phyloP scores from a whole-genome alignment of 1,139 yeast genomes.

The Pichia kudriavzevii region DNA sequence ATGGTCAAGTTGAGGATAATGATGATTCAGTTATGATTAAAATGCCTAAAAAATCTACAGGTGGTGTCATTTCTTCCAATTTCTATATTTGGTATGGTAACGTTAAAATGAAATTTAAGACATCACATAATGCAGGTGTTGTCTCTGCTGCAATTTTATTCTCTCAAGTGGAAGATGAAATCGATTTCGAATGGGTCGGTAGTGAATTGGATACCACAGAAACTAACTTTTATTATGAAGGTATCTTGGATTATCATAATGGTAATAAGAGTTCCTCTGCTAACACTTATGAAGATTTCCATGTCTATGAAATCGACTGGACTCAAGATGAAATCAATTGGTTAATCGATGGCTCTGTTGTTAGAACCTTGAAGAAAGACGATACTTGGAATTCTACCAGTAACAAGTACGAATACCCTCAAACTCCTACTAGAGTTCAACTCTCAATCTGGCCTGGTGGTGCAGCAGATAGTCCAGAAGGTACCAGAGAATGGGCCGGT shows the following conservation, averaged over 20 bases:
- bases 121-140: constrained; percentile 75
- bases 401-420: constrained; percentile 63
- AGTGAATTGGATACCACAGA: constrained; percentile 57
- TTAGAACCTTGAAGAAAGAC: constrained; percentile 57
- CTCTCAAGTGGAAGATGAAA: constrained; percentile 77
- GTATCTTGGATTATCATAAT: constrained; percentile 61
- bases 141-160: constrained; percentile 78
- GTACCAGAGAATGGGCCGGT: constrained; percentile 93
- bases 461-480: constrained; percentile 49
- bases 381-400: constrained; percentile 66
- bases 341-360: constrained; percentile 63
- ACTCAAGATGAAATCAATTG: constrained; percentile 61
- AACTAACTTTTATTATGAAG: constrained; percentile 74
- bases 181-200: constrained; percentile 85
- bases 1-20: constrained; percentile 54
- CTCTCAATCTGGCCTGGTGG: constrained; percentile 95
- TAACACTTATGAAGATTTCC: constrained; percentile 60
- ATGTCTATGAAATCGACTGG: constrained; percentile 82
- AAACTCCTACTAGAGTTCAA: constrained; percentile 84
- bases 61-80: constrained; percentile 77
- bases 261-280: constrained; percentile 39
- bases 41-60: constrained; percentile 73
- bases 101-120: constrained; percentile 57
- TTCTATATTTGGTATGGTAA: constrained; percentile 85
- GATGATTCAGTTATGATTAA: constrained; percentile 54